Evolutionary conservation across 164 flowering plant species (phyloP).

Genomic region (Pachysandra terminalis): DNA sequence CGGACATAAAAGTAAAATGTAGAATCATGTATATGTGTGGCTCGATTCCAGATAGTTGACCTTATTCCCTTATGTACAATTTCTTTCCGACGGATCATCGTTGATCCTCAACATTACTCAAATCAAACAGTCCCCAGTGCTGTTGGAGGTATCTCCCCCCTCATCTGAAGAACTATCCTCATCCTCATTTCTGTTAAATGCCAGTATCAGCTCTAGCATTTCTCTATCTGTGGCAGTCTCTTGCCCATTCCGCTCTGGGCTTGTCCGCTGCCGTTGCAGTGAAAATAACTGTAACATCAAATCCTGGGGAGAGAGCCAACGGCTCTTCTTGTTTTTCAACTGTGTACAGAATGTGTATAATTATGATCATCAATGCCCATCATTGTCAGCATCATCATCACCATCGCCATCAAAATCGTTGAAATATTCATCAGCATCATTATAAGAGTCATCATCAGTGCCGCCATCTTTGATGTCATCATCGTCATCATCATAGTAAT

Average conservation of each 20-base stretch:
- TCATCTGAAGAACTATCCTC: conserved; percentile 32
- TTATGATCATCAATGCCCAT: conserved; percentile 15
- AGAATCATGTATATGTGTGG: background rate
- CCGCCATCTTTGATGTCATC: conserved; percentile 13
- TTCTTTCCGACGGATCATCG: background rate
- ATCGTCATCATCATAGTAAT: conserved; percentile 11
- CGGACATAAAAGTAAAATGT: background rate
- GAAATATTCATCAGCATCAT: conserved; percentile 6
- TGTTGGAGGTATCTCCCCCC: conserved; percentile 25
- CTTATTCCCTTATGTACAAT: conserved; percentile 13
- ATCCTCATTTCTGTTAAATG: conserved; percentile 31
- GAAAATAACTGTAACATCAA: conserved; percentile 45
- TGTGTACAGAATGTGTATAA: conserved; percentile 31
- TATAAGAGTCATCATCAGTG: conserved; percentile 17
- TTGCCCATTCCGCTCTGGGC: conserved; percentile 26
- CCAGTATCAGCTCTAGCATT: conserved; percentile 41
- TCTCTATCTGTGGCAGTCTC: conserved; percentile 25
- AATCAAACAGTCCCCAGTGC: conserved; percentile 14
- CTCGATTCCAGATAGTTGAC: background rate
- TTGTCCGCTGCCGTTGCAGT: conserved; percentile 31
- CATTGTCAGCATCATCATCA: conserved; percentile 19
- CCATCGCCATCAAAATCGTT: conserved; percentile 14
- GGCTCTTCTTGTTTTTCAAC: conserved; percentile 40
- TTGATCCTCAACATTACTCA: conserved; percentile 8
- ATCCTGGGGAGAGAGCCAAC: conserved; percentile 35